Percentiles rank a stretch among this genome's conserved stretches.
phyloP scores from a whole-genome alignment of 169 alveolate species.

The Cryptosporidium meleagridis region DNA sequence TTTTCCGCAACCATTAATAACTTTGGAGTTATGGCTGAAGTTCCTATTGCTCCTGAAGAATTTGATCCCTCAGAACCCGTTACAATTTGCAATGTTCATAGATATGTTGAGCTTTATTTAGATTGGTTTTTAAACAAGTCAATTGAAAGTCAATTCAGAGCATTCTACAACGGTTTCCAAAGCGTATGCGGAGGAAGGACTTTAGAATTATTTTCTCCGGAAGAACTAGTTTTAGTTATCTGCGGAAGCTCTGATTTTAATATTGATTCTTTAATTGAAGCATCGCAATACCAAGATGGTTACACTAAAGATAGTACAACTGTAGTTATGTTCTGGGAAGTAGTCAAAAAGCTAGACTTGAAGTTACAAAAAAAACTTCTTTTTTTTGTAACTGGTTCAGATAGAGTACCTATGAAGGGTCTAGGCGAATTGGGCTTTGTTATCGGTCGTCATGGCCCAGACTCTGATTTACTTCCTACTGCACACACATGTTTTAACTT shows the following conservation, averaged over 20 bases:
- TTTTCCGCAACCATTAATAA: constrained; percentile 72
- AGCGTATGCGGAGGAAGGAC: constrained; percentile 83
- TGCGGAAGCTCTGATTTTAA: constrained; percentile 86
- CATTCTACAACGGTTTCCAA: constrained; percentile 87
- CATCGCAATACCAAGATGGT: constrained; percentile 87
- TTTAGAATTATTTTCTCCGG: constrained; percentile 81
- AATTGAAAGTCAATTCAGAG: constrained; percentile 80
- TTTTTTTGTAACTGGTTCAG: constrained; percentile 87
- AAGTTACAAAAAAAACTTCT: constrained; percentile 83
- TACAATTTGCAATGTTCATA: constrained; percentile 82
- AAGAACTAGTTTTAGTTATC: constrained; percentile 87
- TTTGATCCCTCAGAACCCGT: constrained; percentile 77
- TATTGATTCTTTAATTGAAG: constrained; percentile 83
- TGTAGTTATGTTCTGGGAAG: constrained; percentile 84
- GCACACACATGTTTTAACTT: constrained; percentile 94
- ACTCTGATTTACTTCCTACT: constrained; percentile 88
- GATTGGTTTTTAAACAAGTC: constrained; percentile 86
- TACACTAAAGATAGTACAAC: constrained; percentile 79
- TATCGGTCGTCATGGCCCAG: constrained; percentile 85
- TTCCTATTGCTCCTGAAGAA: constrained; percentile 59
- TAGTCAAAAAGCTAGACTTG: constrained; percentile 78
- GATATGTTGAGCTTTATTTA: constrained; percentile 84
- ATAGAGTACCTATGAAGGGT: constrained; percentile 86
- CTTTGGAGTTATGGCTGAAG: constrained; percentile 62
- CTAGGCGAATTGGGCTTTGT: constrained; percentile 80